Conservation (phyloP, 495 filamentous ascomycete species). For the Neurospora sublineolata region DNA sequence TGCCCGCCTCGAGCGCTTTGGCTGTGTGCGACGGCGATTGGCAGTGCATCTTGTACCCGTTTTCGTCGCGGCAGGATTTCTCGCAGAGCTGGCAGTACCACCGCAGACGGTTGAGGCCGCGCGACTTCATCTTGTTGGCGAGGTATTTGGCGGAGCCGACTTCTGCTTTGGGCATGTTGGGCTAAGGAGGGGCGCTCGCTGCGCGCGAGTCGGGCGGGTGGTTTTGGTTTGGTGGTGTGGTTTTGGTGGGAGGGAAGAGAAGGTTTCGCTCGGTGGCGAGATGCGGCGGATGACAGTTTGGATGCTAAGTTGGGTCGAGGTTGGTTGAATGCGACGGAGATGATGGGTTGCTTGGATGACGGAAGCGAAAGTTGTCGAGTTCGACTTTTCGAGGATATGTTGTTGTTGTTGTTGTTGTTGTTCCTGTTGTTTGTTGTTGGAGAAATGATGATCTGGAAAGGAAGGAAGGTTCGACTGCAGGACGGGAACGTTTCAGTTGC, state of each 20-base stretch:
- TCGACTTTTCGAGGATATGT: not conserved
- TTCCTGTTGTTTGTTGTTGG: not conserved
- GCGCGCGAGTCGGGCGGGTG: conserved; percentile 15
- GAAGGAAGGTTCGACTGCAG: not conserved
- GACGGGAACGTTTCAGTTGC: not conserved
- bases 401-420: not conserved
- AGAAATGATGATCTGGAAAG: not conserved
- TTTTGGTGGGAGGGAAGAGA: not conserved
- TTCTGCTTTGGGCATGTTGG: conserved; percentile 87
- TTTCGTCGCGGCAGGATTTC: conserved; percentile 53
- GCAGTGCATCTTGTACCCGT: conserved; percentile 71
- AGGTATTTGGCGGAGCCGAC: conserved; percentile 77
- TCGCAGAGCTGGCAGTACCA: conserved; percentile 75
- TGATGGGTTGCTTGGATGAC: not conserved
- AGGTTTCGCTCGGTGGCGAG: not conserved
- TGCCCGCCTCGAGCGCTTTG: conserved; percentile 73
- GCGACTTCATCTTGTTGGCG: conserved; percentile 79
- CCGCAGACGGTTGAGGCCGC: conserved; percentile 72
- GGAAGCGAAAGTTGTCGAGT: not conserved
- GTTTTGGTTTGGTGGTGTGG: not conserved
- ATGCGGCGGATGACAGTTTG: not conserved
- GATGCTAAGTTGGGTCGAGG: not conserved
- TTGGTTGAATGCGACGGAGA: not conserved
- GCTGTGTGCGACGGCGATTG: conserved; percentile 74
- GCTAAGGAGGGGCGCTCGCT: conserved; percentile 7